Base-by-base conservation (phyloP, 345 rosid genomes). In the Kernera saxatilis region DNA sequence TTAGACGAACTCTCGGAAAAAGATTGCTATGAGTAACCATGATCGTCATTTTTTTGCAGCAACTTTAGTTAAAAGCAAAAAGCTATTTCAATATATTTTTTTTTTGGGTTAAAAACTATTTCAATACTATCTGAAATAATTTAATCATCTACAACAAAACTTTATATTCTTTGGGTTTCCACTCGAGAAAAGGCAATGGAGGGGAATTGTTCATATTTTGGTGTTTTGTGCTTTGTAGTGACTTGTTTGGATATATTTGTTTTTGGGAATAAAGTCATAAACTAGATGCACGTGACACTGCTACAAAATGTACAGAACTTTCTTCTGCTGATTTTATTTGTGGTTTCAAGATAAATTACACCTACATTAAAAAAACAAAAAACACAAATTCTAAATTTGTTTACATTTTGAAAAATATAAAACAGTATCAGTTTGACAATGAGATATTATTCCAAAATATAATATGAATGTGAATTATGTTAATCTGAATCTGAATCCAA, bases 221-320 rank as follows among this genome's bases (percentile, higher is more conserved):
- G 30, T 58, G 32, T 12, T 33, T 48, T 64, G 56, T 17, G 44
- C 22, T 64, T 63, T 33, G 54, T 18, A 15, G 10, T 15, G 13
- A 22, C 8, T 62, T 33, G 40, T 19, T 33, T 49, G 18, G 30
- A 44, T 27, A 27, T 13, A 50, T 6, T 51, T 51, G 35, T 2
- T 49, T 45, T 22, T 32, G 6, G 43, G 9, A 48, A 21, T 32
- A 32, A 22, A 21, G 32, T 32, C 21, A 32, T 32, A 32, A 8
- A 21, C 17, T 49, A 49, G 25, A 35, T 49, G 69, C 33, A 11
- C 23, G 69, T 64, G 69, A 64, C 9, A 33, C 69, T 64, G 44
- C 55, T 5, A 44, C 40, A 17, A 29, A 29, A 8, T 62, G 27
- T 44, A 5, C 27, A 44, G 7, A 21, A 29, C 53, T 18, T 62